Evolutionary conservation across 1,284 basidiomycete species (phyloP), one percentile per base, ranked within the genome.

Genomic region (Irpex lacteus): DNA sequence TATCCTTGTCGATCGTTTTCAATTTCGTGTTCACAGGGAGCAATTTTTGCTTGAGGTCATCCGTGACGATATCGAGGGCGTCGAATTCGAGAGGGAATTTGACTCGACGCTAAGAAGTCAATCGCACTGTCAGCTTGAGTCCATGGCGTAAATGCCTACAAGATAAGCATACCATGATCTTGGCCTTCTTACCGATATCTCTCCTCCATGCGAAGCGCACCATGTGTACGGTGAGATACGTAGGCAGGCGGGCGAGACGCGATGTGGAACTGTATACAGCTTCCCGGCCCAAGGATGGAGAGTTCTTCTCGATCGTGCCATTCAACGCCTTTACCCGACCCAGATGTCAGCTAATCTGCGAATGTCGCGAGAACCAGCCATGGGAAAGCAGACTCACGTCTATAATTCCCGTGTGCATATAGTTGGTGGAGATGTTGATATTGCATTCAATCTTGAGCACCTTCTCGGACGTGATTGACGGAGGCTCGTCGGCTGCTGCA

Each of bases 171-270:
- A 89, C 89, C 94, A 96, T 94, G 73, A 96, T 95, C 78, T 96
- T 96, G 1, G 93, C 88, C 72, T 96, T 96, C 80, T 95, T 96
- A 68, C 82, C 81, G 64, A 98, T 96, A 70, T 98, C 97, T 54
- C 88, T 82, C 66, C 95, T 83, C 97, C 97, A 99, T 68, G 91
- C 94, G 77, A 99, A 99, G 57, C 98, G 90, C 5, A 97, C 95
- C 89, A 98, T 93, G 70, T 96, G 95, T 3, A 96, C 86, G 7
- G 91, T 90, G 49, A 98, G 83, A 73, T 96, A 95, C 4, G 85
- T 77, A 0, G 97, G 98, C 32, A 98, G 80, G 13, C 96, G 85
- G 4, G 93, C 88, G 58, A 99, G 77, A 3, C 95, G 88, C 6
- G 93, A 92, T 53, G 85, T 87, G 74, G 94, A 90, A n/a, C 83